Percentiles rank a stretch among this genome's conserved stretches.
phyloP scores from a whole-genome alignment of 441 rosid species.

The Croton laevigatus region DNA sequence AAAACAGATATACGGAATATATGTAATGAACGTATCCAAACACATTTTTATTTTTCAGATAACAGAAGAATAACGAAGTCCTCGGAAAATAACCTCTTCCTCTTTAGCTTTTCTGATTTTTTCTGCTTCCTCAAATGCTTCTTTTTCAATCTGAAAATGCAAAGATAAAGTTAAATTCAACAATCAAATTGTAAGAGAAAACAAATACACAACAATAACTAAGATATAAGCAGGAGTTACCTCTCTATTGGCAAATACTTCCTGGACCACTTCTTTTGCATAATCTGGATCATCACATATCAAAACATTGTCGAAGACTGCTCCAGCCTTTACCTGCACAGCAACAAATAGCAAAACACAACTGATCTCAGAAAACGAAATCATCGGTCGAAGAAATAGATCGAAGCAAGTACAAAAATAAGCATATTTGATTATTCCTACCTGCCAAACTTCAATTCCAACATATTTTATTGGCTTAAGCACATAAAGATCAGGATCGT shows the following conservation, averaged over 20 bases:
- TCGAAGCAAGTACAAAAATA: not conserved
- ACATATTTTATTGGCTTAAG: slow-evolving; percentile 74
- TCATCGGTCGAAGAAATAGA: not conserved
- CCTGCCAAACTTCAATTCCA: slow-evolving; percentile 98
- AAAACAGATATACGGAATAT: no score
- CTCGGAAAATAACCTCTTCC: slow-evolving; percentile 60
- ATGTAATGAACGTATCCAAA: no score
- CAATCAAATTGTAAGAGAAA: slow-evolving; percentile 4
- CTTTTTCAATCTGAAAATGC: slow-evolving; percentile 60
- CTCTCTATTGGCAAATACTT: slow-evolving; percentile 63
- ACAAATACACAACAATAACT: slow-evolving; percentile 9
- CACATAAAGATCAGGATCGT: slow-evolving; percentile 93
- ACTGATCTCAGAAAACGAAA: not conserved
- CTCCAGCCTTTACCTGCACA: slow-evolving; percentile 83
- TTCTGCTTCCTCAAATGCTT: slow-evolving; percentile 87
- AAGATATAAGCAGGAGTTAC: slow-evolving; percentile 30
- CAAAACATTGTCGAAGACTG: slow-evolving; percentile 77
- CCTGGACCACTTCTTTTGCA: slow-evolving; percentile 71
- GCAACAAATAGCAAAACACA: not conserved
- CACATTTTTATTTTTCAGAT: not conserved
- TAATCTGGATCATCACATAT: slow-evolving; percentile 81
- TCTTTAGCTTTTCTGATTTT: slow-evolving; percentile 76
- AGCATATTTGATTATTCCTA: slow-evolving; percentile 18
- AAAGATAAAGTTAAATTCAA: slow-evolving; percentile 1
- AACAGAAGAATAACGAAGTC: not conserved